Evolutionary conservation across 208 protist species (phyloP).

Genomic region (Trypanosoma conorhini): DNA sequence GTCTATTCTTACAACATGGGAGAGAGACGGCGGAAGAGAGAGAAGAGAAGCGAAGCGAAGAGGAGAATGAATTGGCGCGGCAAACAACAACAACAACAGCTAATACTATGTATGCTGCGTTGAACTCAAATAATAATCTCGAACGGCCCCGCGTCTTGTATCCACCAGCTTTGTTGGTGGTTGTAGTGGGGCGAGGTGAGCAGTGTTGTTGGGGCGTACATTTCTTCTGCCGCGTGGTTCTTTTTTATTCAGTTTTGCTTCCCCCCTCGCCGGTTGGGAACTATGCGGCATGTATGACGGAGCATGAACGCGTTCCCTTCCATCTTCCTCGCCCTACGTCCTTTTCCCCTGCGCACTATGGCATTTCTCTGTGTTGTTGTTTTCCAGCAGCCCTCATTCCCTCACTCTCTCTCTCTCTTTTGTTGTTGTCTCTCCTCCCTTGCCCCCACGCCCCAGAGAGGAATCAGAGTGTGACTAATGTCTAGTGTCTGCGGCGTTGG

Average conservation of each 20-base stretch:
- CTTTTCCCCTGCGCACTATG: neutral
- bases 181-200: too few species aligned
- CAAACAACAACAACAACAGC: neutral
- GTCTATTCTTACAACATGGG: neutral
- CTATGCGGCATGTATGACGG: too few species aligned
- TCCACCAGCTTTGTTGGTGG: too few species aligned
- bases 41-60: too few species aligned
- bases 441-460: neutral
- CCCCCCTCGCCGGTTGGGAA: too few species aligned
- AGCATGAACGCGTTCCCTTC: too few species aligned
- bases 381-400: slow-evolving; percentile 12
- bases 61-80: neutral
- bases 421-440: too few species aligned
- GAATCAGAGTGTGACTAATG: slow-evolving; percentile 12
- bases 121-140: neutral
- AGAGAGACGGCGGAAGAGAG: neutral
- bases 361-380: neutral
- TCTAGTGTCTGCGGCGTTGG: slow-evolving; percentile 48
- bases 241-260: too few species aligned
- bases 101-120: neutral
- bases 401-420: slow-evolving; percentile 16
- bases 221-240: too few species aligned
- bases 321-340: too few species aligned
- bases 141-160: too few species aligned
- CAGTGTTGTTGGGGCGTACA: too few species aligned